phyloP scores from a whole-genome alignment of 2,329 filamentous ascomycete genomes.

The Gnomoniopsis smithogilvyi region DNA sequence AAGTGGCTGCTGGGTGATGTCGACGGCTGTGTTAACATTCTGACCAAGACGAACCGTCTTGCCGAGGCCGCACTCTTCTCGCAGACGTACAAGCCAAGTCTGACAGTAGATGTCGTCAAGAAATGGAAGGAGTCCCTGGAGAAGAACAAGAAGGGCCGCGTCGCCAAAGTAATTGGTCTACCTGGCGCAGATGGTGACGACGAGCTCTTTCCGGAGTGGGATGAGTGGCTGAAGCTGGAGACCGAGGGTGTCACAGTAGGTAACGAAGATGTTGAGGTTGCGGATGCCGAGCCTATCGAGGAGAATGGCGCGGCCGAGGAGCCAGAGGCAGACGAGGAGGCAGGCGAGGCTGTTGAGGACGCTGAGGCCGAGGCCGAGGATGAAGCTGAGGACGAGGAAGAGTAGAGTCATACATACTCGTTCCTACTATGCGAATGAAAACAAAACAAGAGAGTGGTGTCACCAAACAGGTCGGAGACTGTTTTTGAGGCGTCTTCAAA shows the following conservation, averaged over 20 bases:
- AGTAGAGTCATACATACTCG: slow-evolving; percentile 10
- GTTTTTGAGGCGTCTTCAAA: not conserved
- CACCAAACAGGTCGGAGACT: not conserved
- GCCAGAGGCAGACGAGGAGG: slow-evolving; percentile 7
- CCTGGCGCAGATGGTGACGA: slow-evolving; percentile 68
- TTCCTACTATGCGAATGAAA: not conserved
- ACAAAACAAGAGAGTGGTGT: not conserved
- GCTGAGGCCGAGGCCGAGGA: slow-evolving; percentile 4
- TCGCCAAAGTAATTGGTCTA: slow-evolving; percentile 77
- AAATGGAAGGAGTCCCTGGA: slow-evolving; percentile 84
- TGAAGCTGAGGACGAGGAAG: slow-evolving; percentile 15
- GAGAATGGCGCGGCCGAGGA: slow-evolving; percentile 23
- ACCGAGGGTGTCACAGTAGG: slow-evolving; percentile 57
- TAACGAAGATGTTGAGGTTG: slow-evolving; percentile 21
- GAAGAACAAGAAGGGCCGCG: slow-evolving; percentile 79
- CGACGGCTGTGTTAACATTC: slow-evolving; percentile 73
- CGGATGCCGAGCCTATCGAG: slow-evolving; percentile 24
- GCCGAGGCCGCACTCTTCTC: slow-evolving; percentile 89
- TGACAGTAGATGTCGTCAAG: slow-evolving; percentile 63
- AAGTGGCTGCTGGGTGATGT: slow-evolving; percentile 85
- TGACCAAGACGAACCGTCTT: slow-evolving; percentile 73
- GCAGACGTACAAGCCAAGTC: slow-evolving; percentile 90
- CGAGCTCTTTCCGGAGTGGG: slow-evolving; percentile 95
- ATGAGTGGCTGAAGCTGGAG: slow-evolving; percentile 82
- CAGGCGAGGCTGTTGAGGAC: not conserved